phyloP scores from a whole-genome alignment of 1,284 basidiomycete genomes.

The Irpex sp. region DNA sequence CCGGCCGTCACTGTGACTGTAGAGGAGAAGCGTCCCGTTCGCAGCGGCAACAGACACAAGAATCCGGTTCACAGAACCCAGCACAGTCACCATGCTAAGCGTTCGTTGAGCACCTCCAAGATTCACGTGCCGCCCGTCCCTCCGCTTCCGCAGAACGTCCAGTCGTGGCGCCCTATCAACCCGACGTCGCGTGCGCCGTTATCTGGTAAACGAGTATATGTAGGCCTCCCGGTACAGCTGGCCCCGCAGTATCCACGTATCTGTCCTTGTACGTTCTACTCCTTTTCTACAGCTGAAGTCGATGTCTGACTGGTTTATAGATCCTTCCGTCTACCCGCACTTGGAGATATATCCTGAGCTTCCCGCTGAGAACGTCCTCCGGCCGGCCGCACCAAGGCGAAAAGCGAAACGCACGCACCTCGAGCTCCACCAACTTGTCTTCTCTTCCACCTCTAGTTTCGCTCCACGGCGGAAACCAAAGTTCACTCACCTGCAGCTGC shows the following conservation, averaged over 20 bases:
- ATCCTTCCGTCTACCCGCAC: slow-evolving; percentile 25
- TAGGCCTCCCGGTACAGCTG: slow-evolving; percentile 10
- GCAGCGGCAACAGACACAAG: background rate
- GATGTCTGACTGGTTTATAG: slow-evolving; percentile 9
- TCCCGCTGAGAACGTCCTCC: background rate
- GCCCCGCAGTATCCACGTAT: slow-evolving; percentile 15
- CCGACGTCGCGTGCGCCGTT: slow-evolving; percentile 13
- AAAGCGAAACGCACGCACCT: slow-evolving; percentile 6
- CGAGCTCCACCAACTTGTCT: slow-evolving; percentile 8
- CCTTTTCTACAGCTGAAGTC: background rate
- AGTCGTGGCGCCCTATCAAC: slow-evolving; percentile 12
- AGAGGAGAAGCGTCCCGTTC: background rate
- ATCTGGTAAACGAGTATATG: slow-evolving; percentile 6
- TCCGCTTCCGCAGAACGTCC: slow-evolving; percentile 16
- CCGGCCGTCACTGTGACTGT: background rate
- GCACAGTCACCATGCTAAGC: slow-evolving; percentile 7
- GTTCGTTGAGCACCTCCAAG: slow-evolving; percentile 6
- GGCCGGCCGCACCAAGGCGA: slow-evolving; percentile 1
- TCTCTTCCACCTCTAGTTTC: background rate
- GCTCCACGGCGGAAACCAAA: background rate
- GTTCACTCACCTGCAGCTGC: background rate
- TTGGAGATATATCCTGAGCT: slow-evolving; percentile 20
- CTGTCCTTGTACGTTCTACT: slow-evolving; percentile 16
- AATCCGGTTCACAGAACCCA: background rate
- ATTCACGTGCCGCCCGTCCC: slow-evolving; percentile 14